Conservation (phyloP, 2,329 filamentous ascomycete species). For the Trichoderma sp. region DNA sequence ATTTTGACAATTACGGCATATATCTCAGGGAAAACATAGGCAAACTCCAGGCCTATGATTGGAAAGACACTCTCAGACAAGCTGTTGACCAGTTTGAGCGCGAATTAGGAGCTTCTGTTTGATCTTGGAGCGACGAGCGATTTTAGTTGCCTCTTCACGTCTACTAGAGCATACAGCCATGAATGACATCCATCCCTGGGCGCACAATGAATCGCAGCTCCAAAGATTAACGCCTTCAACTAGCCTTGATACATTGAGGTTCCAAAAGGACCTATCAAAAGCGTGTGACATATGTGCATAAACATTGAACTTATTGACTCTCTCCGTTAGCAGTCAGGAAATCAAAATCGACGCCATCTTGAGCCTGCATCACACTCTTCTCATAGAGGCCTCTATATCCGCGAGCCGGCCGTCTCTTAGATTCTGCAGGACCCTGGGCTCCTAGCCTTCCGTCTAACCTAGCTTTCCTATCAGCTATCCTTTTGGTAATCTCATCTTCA, state of each 20-base stretch:
- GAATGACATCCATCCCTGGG: neutral
- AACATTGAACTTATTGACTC: neutral
- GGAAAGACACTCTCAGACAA: neutral
- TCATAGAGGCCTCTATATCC: slow-evolving; percentile 61
- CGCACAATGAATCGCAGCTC: neutral
- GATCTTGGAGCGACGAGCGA: neutral
- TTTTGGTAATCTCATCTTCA: slow-evolving; percentile 62
- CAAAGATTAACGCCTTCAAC: neutral
- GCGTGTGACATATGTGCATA: neutral
- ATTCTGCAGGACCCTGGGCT: neutral
- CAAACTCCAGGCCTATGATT: neutral
- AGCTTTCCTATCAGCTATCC: neutral
- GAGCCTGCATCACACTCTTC: slow-evolving; percentile 57
- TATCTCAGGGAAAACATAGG: neutral
- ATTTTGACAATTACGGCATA: neutral
- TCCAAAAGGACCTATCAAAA: neutral
- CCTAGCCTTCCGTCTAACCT: neutral
- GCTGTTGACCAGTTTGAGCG: neutral
- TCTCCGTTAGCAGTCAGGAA: slow-evolving; percentile 52
- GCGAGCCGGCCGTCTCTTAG: slow-evolving; percentile 39
- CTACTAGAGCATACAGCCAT: neutral
- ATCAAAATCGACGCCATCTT: slow-evolving; percentile 59
- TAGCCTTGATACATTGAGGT: neutral
- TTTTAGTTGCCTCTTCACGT: neutral
- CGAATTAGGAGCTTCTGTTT: neutral